These are phyloP conservation scores for Trametes polyzona DNA, from an alignment of 1,284 basidiomycete genomes.

Conservation along the genomic window DNA sequence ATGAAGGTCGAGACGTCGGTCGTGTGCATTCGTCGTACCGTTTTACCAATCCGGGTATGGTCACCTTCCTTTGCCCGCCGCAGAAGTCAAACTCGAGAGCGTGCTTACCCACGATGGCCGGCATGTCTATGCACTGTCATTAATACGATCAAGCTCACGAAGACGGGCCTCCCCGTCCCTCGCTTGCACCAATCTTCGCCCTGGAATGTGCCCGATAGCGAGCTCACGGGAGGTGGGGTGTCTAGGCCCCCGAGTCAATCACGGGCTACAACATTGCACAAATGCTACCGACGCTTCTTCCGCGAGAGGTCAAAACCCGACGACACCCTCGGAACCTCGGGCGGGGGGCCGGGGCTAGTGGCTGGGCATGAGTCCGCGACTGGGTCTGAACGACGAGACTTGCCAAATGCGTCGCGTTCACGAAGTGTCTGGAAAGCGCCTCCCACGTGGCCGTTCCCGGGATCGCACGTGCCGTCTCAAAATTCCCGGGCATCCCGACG, in stretches of 20 bases:
- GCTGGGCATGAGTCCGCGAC: not conserved
- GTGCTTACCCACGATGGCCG: slow-evolving; percentile 2
- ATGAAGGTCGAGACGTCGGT: no score
- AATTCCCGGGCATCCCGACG: slow-evolving; percentile 23
- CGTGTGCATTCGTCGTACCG: no score
- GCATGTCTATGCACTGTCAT: not conserved
- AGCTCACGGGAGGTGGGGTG: not conserved
- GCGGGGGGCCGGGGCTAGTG: not conserved
- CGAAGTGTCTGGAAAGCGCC: slow-evolving; percentile 19
- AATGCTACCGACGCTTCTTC: slow-evolving; percentile 12
- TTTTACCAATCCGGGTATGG: no score
- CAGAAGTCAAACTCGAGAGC: no score
- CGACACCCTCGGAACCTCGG: not conserved
- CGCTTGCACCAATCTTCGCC: not conserved
- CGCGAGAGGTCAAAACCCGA: slow-evolving; percentile 2
- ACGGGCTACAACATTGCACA: not conserved
- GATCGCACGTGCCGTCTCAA: slow-evolving; percentile 18
- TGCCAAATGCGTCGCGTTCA: slow-evolving; percentile 12
- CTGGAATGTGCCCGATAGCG: not conserved
- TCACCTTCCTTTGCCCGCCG: no score
- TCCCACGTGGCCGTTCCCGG: slow-evolving; percentile 3
- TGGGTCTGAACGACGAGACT: slow-evolving; percentile 5
- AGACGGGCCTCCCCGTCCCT: not conserved
- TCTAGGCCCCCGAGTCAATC: not conserved
- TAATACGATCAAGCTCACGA: slow-evolving; percentile 1